phyloP scores from a whole-genome alignment of 345 rosid species.

The Microcos paniculata region DNA sequence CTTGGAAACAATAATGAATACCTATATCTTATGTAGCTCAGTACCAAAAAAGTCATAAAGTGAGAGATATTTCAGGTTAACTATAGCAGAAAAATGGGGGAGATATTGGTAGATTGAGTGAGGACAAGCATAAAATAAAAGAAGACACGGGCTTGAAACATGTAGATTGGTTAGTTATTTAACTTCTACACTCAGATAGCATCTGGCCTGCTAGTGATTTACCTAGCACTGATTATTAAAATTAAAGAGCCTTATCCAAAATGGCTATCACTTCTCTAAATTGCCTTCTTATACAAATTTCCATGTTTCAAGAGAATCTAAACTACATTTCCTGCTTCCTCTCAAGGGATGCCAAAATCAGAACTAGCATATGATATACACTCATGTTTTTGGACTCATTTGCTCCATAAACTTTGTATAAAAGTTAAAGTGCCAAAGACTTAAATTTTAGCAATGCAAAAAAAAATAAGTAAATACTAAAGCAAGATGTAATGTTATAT shows the following conservation, averaged over 20 bases:
- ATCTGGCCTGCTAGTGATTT: not conserved
- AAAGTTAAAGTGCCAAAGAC: not conserved
- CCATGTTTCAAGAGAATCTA: not conserved
- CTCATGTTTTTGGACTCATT: not conserved
- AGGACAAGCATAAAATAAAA: not conserved
- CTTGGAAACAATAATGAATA: slow-evolving; percentile 8
- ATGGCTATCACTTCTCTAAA: not conserved
- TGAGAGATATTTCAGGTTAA: not conserved
- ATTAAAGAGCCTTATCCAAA: not conserved
- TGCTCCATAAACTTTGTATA: not conserved
- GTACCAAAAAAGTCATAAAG: not conserved
- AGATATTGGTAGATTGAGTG: not conserved
- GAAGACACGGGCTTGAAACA: not conserved
- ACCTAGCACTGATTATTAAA: not conserved
- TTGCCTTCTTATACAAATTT: not conserved
- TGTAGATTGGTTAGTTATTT: not conserved
- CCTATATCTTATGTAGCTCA: not conserved
- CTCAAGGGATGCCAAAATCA: not conserved
- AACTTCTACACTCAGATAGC: not conserved
- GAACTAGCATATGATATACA: not conserved
- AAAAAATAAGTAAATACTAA: not conserved
- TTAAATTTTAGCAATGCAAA: not conserved
- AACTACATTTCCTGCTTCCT: slow-evolving; percentile 4
- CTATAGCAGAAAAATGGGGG: not conserved
- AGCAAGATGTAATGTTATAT: not conserved